Conservation (phyloP, 306 rosid species). For the Urtica urens region DNA sequence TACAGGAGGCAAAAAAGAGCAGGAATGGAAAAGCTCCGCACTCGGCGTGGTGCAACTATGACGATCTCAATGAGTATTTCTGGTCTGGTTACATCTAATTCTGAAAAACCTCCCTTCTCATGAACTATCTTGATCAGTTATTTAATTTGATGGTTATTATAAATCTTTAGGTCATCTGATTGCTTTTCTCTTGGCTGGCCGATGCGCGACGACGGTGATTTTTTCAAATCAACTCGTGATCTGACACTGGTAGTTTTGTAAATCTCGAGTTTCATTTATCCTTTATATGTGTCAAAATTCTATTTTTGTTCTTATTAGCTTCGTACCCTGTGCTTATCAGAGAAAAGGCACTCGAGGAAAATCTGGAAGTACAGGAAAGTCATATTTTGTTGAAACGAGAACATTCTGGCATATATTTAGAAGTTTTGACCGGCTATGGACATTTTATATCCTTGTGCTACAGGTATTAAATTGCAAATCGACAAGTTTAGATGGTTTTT, state of each 20-base stretch:
- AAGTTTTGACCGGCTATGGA: conserved; percentile 92
- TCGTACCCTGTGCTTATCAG: conserved; percentile 30
- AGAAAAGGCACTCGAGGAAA: conserved; percentile 46
- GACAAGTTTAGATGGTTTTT: conserved; percentile 5
- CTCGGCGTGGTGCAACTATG: conserved; percentile 89
- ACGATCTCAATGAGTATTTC: conserved; percentile 93
- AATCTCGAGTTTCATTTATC: conserved; percentile 6
- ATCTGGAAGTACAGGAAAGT: conserved; percentile 64
- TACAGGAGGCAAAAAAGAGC: conserved; percentile 66
- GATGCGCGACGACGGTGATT: conserved; percentile 94
- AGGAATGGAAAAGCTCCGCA: conserved; percentile 67
- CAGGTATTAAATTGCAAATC: conserved; percentile 50
- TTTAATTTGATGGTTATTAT: conserved; percentile 6
- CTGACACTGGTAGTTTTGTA: conserved; percentile 34
- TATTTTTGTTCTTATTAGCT: conserved; percentile 10
- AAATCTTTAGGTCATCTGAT: conserved; percentile 54
- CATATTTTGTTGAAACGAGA: conserved; percentile 73
- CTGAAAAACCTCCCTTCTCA: conserved; percentile 16
- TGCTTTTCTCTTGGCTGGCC: conserved; percentile 99
- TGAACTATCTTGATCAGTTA: conserved; percentile 10
- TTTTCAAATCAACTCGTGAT: conserved; percentile 75
- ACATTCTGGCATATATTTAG: conserved; percentile 89
- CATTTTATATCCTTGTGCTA: conserved; percentile 68
- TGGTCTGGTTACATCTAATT: conserved; percentile 46
- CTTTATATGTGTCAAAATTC: conserved; percentile 4